Conservation (phyloP, 1,284 basidiomycete species). For the Cryptococcus sp. region DNA sequence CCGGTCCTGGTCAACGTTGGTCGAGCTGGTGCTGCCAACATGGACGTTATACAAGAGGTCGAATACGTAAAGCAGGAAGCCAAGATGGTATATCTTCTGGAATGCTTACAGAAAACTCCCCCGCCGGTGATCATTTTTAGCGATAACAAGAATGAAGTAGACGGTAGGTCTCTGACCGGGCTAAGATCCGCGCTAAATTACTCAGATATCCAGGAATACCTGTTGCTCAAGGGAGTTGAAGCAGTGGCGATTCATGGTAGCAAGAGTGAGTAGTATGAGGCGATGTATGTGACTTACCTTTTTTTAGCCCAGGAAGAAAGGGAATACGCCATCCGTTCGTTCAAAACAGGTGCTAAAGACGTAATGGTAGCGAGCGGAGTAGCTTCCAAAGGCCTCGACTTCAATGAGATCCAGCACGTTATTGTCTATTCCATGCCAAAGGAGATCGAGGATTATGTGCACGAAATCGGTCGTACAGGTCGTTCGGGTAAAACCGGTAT, state of each 20-base stretch:
- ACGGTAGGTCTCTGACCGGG: constrained; percentile 57
- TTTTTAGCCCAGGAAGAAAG: constrained; percentile 91
- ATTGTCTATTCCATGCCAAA: constrained; percentile 90
- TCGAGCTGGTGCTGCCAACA: constrained; percentile 92
- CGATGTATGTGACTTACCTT: neutral
- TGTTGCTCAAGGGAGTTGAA: constrained; percentile 93
- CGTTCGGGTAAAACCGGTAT: constrained; percentile 97
- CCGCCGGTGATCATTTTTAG: constrained; percentile 98
- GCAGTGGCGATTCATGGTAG: constrained; percentile 98
- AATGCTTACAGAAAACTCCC: constrained; percentile 96
- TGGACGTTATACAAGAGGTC: constrained; percentile 94
- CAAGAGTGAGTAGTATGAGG: constrained; percentile 63
- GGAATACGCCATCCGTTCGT: constrained; percentile 96
- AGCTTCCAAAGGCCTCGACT: constrained; percentile 96
- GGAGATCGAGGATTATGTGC: constrained; percentile 92
- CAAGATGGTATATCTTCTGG: constrained; percentile 97
- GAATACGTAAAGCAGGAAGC: constrained; percentile 99
- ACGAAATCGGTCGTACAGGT: constrained; percentile 97
- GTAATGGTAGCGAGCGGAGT: constrained; percentile 99
- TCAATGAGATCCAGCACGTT: constrained; percentile 78
- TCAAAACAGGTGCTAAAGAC: constrained; percentile 94
- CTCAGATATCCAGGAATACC: constrained; percentile 93
- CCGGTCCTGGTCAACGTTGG: constrained; percentile 97
- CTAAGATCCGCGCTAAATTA: neutral
- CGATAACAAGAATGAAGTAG: constrained; percentile 99